phyloP scores from a whole-genome alignment of 352 stramenopile species.

The Phytophthora sp. region DNA sequence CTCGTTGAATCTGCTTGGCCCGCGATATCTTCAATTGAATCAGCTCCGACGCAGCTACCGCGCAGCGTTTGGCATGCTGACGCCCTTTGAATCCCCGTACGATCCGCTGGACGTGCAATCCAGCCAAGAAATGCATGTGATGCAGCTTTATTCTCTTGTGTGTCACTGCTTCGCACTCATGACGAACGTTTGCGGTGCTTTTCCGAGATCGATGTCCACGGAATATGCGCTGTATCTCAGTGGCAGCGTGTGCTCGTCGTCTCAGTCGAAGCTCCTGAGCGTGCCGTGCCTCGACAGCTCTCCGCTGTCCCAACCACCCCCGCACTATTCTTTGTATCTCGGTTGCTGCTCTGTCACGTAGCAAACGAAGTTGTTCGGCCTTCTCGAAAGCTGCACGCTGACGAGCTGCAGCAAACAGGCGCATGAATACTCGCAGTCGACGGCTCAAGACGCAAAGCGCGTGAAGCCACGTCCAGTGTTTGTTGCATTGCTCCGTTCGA shows the following conservation, averaged over 20 bases:
- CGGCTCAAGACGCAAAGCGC: slow-evolving; percentile 41
- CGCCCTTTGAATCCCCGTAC: slow-evolving; percentile 54
- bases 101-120: slow-evolving; percentile 48
- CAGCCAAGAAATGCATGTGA: slow-evolving; percentile 20
- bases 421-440: slow-evolving; percentile 39
- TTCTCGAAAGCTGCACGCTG: slow-evolving; percentile 45
- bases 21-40: slow-evolving; percentile 30
- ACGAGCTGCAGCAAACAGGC: slow-evolving; percentile 40
- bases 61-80: slow-evolving; percentile 19
- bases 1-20: slow-evolving; percentile 54
- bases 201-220: slow-evolving; percentile 40
- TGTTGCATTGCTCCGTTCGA: slow-evolving; percentile 32
- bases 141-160: slow-evolving; percentile 21
- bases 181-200: slow-evolving; percentile 16
- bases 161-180: slow-evolving; percentile 23
- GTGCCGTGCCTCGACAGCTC: slow-evolving; percentile 27
- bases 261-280: slow-evolving; percentile 23
- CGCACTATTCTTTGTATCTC: slow-evolving; percentile 49
- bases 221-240: slow-evolving; percentile 49
- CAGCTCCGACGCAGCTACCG: slow-evolving; percentile 28
- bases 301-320: slow-evolving; percentile 46
- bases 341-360: slow-evolving; percentile 38
- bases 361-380: slow-evolving; percentile 41
- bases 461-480: slow-evolving; percentile 38
- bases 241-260: slow-evolving; percentile 33